phyloP scores from a whole-genome alignment of 306 rosid genomes.

The Pterocarpus santalinus region DNA sequence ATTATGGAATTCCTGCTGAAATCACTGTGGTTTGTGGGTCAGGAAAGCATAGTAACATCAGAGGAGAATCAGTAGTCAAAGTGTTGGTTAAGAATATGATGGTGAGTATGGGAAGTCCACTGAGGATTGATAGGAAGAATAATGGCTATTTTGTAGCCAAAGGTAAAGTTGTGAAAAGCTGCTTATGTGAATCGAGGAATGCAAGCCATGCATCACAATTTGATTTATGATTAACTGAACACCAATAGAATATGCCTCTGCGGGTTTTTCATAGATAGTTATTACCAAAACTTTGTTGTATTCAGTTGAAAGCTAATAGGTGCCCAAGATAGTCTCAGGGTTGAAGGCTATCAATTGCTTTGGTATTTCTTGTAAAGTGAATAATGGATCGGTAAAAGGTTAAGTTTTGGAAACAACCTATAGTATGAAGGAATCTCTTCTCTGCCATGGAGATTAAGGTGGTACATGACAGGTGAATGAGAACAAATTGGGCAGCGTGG shows the following conservation, averaged over 20 bases:
- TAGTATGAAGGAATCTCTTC: background rate
- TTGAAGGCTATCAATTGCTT: background rate
- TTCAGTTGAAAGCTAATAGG: background rate
- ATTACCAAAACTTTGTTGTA: no score
- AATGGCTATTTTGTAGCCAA: constrained; percentile 79
- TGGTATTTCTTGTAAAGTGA: background rate
- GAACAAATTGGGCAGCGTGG: constrained; percentile 40
- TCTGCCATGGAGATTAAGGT: no score
- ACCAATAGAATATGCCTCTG: no score
- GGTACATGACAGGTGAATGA: constrained; percentile 23
- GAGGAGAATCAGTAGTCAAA: constrained; percentile 76
- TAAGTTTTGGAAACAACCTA: background rate
- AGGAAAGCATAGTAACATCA: constrained; percentile 64
- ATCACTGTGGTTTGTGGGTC: no score
- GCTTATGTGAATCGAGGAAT: constrained; percentile 54
- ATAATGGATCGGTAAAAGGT: background rate
- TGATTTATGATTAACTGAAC: no score
- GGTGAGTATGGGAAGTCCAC: constrained; percentile 63
- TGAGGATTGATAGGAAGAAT: constrained; percentile 40
- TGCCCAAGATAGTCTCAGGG: background rate
- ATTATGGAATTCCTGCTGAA: no score
- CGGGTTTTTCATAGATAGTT: no score
- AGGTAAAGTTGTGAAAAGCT: constrained; percentile 69
- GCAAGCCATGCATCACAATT: background rate
- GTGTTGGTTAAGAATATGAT: constrained; percentile 70